Base-by-base conservation (phyloP, 106 monocot species). In the Allium cepa region DNA sequence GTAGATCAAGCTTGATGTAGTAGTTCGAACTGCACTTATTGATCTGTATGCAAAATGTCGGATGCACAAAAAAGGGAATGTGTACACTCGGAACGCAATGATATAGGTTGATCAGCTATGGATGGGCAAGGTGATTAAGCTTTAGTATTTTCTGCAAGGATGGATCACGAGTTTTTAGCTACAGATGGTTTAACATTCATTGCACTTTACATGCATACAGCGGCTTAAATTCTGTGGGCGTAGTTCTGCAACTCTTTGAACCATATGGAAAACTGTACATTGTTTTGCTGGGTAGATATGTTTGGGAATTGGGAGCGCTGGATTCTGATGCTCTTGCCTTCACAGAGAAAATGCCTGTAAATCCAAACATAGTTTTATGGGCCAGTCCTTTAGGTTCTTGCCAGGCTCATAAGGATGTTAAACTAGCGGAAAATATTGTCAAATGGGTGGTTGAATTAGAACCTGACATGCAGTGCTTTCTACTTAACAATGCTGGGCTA, bases 31-130 rank as follows among this genome's bases (percentile, higher is more conserved):
- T 51, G 71, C 75, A 17, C 77, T 91, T 3, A 72, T 87, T 11
- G 82, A 84, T 61, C 86, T 91, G 91, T 91, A 91, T 56, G 62
- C 87, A 2, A 91, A 87, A 71, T 87, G 91, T 53, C 87, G 91
- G 11, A 60, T 17, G 8, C 14, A 75, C 26, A 60, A 60, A 75
- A 49, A 75, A 61, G 53, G 70, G 71, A 53, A n/a, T 71, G 51
- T 74, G 65, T 22, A 22, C 60, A 71, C 75, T 10, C 75, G 79
- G 74, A 80, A 80, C 46, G 70, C 79, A 3, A 65, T 75, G 63
- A 22, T 80, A 11, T 80, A 11, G 65, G 74, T 11, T 66, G 69
- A 14, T 13, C 71, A 9, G 74, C 74, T 8, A 53, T 80, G 22
- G 63, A 80, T 50, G 79, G 79, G 4, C 70, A 75, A 17, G 70